Conservation (phyloP, 148 eudicot genomes). For the Arctostaphylos glauca region DNA sequence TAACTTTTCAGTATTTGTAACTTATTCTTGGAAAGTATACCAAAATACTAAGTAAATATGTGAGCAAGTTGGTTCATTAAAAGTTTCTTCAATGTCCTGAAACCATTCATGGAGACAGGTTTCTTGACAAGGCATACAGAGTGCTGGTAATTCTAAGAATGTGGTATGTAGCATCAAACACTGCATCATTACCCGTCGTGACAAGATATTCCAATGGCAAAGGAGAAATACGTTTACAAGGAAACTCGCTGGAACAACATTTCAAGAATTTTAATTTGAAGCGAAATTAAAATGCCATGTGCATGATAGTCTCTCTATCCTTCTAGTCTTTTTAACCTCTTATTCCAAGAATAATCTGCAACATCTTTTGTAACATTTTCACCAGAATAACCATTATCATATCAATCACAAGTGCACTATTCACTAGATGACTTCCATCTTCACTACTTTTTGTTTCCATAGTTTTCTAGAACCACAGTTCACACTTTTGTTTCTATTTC, state of each 20-base stretch:
- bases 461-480: neutral
- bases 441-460: neutral
- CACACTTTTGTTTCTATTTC: neutral
- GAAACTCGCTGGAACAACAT: neutral
- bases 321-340: neutral
- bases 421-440: neutral
- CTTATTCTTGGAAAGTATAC: neutral
- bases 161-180: neutral
- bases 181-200: neutral
- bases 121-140: neutral
- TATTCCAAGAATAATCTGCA: neutral
- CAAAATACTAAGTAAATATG: neutral
- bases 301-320: neutral
- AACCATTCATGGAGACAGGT: neutral
- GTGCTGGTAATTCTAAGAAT: neutral
- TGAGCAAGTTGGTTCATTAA: neutral
- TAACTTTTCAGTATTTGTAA: neutral
- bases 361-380: neutral
- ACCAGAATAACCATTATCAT: neutral
- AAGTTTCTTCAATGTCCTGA: neutral
- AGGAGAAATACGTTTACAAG: neutral
- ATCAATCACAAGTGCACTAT: neutral
- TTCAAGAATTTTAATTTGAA: neutral
- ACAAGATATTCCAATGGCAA: neutral
- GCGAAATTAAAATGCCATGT: neutral